phyloP scores from a whole-genome alignment of 805 yeast species.

The Yamadazyma sp. region DNA sequence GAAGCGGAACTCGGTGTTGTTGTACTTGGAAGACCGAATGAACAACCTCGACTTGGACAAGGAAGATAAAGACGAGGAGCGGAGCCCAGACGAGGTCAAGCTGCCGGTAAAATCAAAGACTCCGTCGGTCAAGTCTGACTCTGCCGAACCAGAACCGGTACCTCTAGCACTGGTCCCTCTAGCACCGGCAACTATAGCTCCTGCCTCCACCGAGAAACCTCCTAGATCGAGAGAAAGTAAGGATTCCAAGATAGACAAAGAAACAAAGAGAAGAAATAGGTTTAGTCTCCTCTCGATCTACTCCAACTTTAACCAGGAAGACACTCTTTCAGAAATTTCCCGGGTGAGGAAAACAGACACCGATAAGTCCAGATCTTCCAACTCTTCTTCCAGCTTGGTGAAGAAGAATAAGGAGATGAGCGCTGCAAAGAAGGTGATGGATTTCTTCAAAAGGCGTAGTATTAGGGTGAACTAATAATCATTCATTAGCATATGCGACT shows the following conservation, averaged over 20 bases:
- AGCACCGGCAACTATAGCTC: not conserved
- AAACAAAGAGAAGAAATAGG: constrained; percentile 39
- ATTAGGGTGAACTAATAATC: constrained; percentile 25
- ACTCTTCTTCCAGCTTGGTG: constrained; percentile 29
- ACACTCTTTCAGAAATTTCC: constrained; percentile 9
- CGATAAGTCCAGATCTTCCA: constrained; percentile 11
- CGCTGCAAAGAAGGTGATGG: constrained; percentile 76
- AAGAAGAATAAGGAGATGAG: constrained; percentile 55
- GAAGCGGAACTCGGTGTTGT: constrained; percentile 40
- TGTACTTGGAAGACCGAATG: constrained; percentile 46
- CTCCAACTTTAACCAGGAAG: constrained; percentile 25
- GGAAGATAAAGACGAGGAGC: not conserved
- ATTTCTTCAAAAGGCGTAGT: constrained; percentile 69
- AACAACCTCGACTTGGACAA: constrained; percentile 27
- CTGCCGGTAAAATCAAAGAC: not conserved
- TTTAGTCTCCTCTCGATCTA: constrained; percentile 46
- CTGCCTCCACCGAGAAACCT: not conserved
- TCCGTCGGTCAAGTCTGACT: not conserved
- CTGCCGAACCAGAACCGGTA: not conserved
- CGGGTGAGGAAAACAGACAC: constrained; percentile 1
- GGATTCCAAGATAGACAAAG: constrained; percentile 23
- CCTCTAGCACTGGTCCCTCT: not conserved
- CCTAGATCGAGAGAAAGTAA: constrained; percentile 17
- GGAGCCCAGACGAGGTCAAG: not conserved
- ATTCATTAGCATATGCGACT: constrained; percentile 1